Base-by-base conservation (phyloP, 2,329 filamentous ascomycete genomes). In the Aspergillus pseudoviridinutans region DNA sequence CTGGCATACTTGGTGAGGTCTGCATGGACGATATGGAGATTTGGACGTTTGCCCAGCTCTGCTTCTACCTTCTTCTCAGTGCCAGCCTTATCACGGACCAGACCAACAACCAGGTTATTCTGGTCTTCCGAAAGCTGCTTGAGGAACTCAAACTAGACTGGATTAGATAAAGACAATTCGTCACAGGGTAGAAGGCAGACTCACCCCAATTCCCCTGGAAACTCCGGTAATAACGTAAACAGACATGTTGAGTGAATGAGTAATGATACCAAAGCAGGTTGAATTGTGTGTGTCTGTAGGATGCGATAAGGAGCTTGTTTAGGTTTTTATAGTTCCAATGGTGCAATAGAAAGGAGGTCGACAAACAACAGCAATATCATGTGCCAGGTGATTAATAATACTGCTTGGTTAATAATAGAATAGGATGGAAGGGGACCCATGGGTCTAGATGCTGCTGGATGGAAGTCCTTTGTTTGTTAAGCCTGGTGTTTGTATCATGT, bases 101-200 rank as follows among this genome's bases (percentile, higher is more conserved):
- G 66, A 3, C 80, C 80, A 51, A 83, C 67, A 50, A 83, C 75
- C 0, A 67, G 68, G 61, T 81, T 81, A n/a, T 64, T 54, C 3
- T 75, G 65, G 59, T 81, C 68, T 22, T 65, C 62, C 1, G 81
- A 81, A 3, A 82, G 60, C 28, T 79, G 71, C n/a, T 67, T 68
- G 28, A 84, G 58, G 64, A 84, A 80, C 58, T 77, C 81, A 53
- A 76, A 82, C 24, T 51, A 42, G 49, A 27, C 42, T 92, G 90
- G 14, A 94, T 75, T 20, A 94, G 80, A 2, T n/a, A 50, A n/a
- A 12, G 29, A 78, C 1, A 92, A 83, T 38, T n/a, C 17, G 17
- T 25, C 20, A 20, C 20, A 28, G 17, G 17, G 51, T 49, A 32
- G 22, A 44, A 24, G 17, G 7, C 22, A 47, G 35, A 35, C 51